Base-by-base conservation (phyloP, 495 filamentous ascomycete genomes). In the Penicillium psychrofluorescens region DNA sequence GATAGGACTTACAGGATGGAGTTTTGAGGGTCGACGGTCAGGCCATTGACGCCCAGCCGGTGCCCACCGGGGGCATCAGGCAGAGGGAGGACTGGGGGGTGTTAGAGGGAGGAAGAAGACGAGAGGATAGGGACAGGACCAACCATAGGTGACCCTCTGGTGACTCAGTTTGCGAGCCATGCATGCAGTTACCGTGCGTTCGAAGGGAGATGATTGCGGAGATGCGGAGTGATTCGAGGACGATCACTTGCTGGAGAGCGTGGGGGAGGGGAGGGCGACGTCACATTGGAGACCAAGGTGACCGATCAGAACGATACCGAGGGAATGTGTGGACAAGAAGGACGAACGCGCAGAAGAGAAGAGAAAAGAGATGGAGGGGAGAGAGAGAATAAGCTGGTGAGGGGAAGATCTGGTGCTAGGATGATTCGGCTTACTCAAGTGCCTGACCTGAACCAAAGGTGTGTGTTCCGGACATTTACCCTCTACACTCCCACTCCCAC, bases 1-100 rank as follows among this genome's bases (percentile, higher is more conserved):
- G 22, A 22, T 4, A 22, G 22, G 22, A 54, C 84, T 77, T 71
- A 95, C 89, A 97, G 76, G 45, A 96, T 91, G 34, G 84, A 85
- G 63, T 87, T 83, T 42, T 86, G 78, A 46, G 73, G 72, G 66
- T 97, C 94, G 30, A 95, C 79, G 36, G 89, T 85, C 51, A 98
- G 76, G 47, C 91, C 89, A 66, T 95, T 95, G 43, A 97, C 90
- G 43, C 92, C 92, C 40, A 97, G 75, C 55, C 90, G 79, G 70
- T 98, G 92, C 43, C 91, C 91, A 43, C 85, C 87, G 12, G 86
- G 81, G 35, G 89, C 88, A 68, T 95, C 88, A 47, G 90, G 88
- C 39, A 92, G 85, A 59, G 95, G 92, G 51, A 98, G 80, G 66
- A 98, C 92, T 98, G 57, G 28, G 36, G 22, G 22, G 2, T 22